A percentile compares a stretch with the other conserved stretches of the same genome.
Conservation (phyloP, 176 grass and related monocot species). For the Otatea glauca region DNA sequence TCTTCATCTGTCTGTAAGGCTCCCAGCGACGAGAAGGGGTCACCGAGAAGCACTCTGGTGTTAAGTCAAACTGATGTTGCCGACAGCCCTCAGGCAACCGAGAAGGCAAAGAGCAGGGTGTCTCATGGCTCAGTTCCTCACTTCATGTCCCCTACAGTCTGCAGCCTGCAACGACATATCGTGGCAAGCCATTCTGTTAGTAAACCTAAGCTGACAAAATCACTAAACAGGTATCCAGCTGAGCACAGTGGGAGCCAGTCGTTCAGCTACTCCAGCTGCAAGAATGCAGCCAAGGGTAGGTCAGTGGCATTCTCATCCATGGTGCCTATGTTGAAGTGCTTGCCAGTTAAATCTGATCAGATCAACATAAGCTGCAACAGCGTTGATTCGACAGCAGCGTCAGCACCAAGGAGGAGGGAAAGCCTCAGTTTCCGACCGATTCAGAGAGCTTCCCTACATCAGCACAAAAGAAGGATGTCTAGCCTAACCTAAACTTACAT, state of each 20-base stretch:
- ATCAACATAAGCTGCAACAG: constrained; percentile 56
- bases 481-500: constrained; percentile 52
- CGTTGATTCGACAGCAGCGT: constrained; percentile 60
- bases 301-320: constrained; percentile 42
- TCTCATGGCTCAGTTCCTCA: constrained; percentile 50
- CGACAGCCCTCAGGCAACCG: constrained; percentile 44
- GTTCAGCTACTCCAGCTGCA: constrained; percentile 55
- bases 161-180: constrained; percentile 69
- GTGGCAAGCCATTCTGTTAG: constrained; percentile 45
- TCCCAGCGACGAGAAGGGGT: constrained; percentile 56
- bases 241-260: constrained; percentile 65
- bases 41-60: constrained; percentile 81
- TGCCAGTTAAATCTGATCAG: constrained; percentile 45
- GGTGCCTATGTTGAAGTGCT: constrained; percentile 33
- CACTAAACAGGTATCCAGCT: constrained; percentile 42
- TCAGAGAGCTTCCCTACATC: constrained; percentile 56
- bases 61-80: constrained; percentile 50
- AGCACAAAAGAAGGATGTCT: constrained; percentile 84
- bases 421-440: constrained; percentile 39
- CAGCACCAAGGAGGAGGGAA: constrained; percentile 50
- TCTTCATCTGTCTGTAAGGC: constrained; percentile 25
- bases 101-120: constrained; percentile 43
- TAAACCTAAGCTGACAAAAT: constrained; percentile 55
- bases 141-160: constrained; percentile 83
- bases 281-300: constrained; percentile 52